These are phyloP conservation scores for Ampelomyces quisqualis DNA, from an alignment of 2,329 filamentous ascomycete genomes.

Conservation along the genomic window DNA sequence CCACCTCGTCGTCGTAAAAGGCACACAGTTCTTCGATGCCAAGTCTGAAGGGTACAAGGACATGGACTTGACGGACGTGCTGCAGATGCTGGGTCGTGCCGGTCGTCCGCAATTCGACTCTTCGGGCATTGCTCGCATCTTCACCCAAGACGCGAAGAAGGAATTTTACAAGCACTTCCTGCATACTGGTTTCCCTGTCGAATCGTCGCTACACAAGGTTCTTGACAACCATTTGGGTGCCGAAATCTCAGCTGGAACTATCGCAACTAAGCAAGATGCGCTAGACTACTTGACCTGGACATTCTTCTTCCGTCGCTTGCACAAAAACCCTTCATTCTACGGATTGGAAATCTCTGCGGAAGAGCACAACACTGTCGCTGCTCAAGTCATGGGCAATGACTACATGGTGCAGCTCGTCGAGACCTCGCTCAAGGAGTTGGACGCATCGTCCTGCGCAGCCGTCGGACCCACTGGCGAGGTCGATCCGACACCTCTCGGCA, in stretches of 20 bases:
- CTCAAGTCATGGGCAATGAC: slow-evolving; percentile 85
- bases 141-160: slow-evolving; percentile 96
- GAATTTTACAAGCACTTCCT: slow-evolving; percentile 99
- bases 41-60: slow-evolving; percentile 98
- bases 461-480: slow-evolving; percentile 86
- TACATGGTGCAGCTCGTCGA: slow-evolving; percentile 95
- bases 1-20: slow-evolving; percentile 95
- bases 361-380: slow-evolving; percentile 82
- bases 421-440: slow-evolving; percentile 77
- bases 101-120: slow-evolving; percentile 95
- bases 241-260: slow-evolving; percentile 90
- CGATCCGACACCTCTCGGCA: slow-evolving; percentile 85
- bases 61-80: slow-evolving; percentile 96
- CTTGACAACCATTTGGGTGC: slow-evolving; percentile 95
- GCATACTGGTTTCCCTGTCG: slow-evolving; percentile 95
- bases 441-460: slow-evolving; percentile 78
- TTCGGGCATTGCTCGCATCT: slow-evolving; percentile 93
- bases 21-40: slow-evolving; percentile 96
- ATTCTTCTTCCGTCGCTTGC: slow-evolving; percentile 94
- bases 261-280: slow-evolving; percentile 92
- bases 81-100: slow-evolving; percentile 96
- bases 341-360: slow-evolving; percentile 91
- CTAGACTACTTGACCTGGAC: slow-evolving; percentile 98
- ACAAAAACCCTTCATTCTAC: slow-evolving; percentile 99
- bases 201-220: slow-evolving; percentile 93